Percentiles rank a stretch among this genome's conserved stretches.
Evolutionary conservation across 306 rosid genomes (phyloP).

Genomic region (Cucurbita ficifolia): DNA sequence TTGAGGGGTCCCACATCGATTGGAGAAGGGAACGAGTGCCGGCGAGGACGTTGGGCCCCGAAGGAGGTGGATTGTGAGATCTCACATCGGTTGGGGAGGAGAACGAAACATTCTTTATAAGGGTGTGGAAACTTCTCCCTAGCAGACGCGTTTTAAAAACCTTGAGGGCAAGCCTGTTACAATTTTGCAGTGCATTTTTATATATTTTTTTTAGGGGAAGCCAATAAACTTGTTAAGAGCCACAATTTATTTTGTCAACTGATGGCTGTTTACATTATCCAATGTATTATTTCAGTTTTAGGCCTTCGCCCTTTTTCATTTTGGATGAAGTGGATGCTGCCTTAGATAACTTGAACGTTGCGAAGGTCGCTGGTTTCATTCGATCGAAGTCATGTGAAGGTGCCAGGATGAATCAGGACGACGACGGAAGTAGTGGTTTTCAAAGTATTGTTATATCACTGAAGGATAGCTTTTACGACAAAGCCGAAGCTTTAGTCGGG

Average conservation of each 20-base stretch:
- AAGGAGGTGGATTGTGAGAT: too few relatives aligned
- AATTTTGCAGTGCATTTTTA: too few relatives aligned
- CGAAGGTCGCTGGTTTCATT: slow-evolving; percentile 96
- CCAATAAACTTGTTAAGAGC: background rate
- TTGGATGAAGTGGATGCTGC: slow-evolving; percentile 99
- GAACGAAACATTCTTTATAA: too few relatives aligned
- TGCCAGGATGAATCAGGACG: slow-evolving; percentile 54
- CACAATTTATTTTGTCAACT: background rate
- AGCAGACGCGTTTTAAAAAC: too few relatives aligned
- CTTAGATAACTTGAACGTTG: slow-evolving; percentile 87
- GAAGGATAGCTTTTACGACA: slow-evolving; percentile 84
- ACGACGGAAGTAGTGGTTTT: slow-evolving; percentile 65
- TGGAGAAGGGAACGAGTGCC: too few relatives aligned
- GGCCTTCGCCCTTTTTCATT: slow-evolving; percentile 97
- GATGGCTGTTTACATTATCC: background rate
- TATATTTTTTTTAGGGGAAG: background rate
- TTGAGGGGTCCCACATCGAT: too few relatives aligned
- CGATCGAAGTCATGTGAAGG: slow-evolving; percentile 88
- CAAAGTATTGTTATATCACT: slow-evolving; percentile 95
- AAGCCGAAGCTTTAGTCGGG: slow-evolving; percentile 85
- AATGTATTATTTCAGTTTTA: slow-evolving; percentile 45
- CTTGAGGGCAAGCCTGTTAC: too few relatives aligned
- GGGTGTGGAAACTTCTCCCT: too few relatives aligned
- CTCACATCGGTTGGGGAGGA: too few relatives aligned
- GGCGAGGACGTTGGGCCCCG: too few relatives aligned